Base-by-base conservation (phyloP, 352 stramenopile genomes). In the Peronospora belbahrii region DNA sequence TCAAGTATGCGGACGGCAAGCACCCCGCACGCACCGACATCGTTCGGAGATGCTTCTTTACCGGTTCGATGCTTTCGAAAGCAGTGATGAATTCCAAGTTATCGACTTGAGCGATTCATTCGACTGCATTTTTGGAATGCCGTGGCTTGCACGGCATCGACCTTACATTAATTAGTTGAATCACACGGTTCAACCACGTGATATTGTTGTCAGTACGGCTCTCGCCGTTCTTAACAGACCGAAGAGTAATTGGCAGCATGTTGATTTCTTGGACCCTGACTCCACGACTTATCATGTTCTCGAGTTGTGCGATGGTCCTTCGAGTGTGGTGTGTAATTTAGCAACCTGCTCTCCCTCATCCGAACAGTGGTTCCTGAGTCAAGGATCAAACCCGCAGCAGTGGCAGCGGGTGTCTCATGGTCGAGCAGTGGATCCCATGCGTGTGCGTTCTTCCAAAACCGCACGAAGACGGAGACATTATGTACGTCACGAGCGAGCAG, bases 121-220 rank as follows among this genome's bases (percentile, higher is more conserved):
- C 14, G 43, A 68, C 23, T 65, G 47, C 28, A 54, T 74, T 31
- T 55, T 68, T n/a, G n/a, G n/a, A n/a, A n/a, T n/a, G n/a, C n/a
- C 13, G 20, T 69, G 59, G 50, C 35, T 67, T 1, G 39, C 41
- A n/a, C 38, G 40, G 6, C 63, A 69, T 19, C 54, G 47, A n/a
- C 59, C 41, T 5, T 1, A 52, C 4, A 55, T 73, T 13, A 34
- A 54, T 27, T 62, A 43, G 58, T n/a, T 62, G 6, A 39, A 42
- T 27, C 3, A 43, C 0, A 67, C 52, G 0, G 48, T 59, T 19
- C 38, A 15, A 11, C 33, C 44, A 2, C 42, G 42, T 18, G 35
- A 58, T 27, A 60, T 65, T 6, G 32, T 51, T 13, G 34, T 51
- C n/a, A n/a, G n/a, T n/a, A n/a, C n/a, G n/a, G n/a, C n/a, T n/a